Percentiles rank a stretch among this genome's conserved stretches.
These are phyloP conservation scores for Acacia concinna DNA, from an alignment of 331 rosid genomes.

Conservation along the genomic window DNA sequence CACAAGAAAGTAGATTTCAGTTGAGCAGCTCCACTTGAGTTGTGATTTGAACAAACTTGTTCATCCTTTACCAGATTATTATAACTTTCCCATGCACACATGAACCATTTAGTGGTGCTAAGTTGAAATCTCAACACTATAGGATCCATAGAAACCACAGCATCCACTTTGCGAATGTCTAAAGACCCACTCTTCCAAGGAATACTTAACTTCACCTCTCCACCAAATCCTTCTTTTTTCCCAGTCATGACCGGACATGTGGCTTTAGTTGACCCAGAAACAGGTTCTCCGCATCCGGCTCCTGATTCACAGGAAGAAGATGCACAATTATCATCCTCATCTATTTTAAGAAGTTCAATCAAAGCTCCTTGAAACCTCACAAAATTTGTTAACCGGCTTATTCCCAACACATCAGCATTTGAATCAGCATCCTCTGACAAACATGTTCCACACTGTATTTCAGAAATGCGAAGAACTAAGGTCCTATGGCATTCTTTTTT, in stretches of 20 bases:
- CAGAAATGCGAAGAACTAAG: slow-evolving; percentile 77
- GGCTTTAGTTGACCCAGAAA: slow-evolving; percentile 28
- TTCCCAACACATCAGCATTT: slow-evolving; percentile 68
- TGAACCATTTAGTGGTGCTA: slow-evolving; percentile 66
- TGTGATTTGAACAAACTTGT: slow-evolving; percentile 34
- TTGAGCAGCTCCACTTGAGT: slow-evolving; percentile 42
- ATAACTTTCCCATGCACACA: slow-evolving; percentile 60
- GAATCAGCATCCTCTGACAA: slow-evolving; percentile 67
- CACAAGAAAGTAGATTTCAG: slow-evolving; percentile 40
- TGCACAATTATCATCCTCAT: slow-evolving; percentile 35
- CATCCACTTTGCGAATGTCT: slow-evolving; percentile 82
- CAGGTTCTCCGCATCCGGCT: slow-evolving; percentile 41
- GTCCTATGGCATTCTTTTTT: slow-evolving; percentile 34
- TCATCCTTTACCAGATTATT: slow-evolving; percentile 52
- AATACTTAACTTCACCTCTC: slow-evolving; percentile 74
- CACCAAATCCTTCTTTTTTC: slow-evolving; percentile 78
- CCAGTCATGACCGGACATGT: slow-evolving; percentile 70
- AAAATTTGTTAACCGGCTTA: slow-evolving; percentile 69
- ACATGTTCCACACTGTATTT: slow-evolving; percentile 83
- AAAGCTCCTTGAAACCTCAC: slow-evolving; percentile 82
- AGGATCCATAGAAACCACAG: slow-evolving; percentile 73
- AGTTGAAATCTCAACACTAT: slow-evolving; percentile 76
- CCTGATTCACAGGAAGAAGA: slow-evolving; percentile 35
- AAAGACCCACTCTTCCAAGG: slow-evolving; percentile 97
- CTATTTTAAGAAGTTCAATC: slow-evolving; percentile 72